Evolutionary conservation across 1,139 yeast genomes (phyloP).

Genomic region (Saccharomyces hybrid): DNA sequence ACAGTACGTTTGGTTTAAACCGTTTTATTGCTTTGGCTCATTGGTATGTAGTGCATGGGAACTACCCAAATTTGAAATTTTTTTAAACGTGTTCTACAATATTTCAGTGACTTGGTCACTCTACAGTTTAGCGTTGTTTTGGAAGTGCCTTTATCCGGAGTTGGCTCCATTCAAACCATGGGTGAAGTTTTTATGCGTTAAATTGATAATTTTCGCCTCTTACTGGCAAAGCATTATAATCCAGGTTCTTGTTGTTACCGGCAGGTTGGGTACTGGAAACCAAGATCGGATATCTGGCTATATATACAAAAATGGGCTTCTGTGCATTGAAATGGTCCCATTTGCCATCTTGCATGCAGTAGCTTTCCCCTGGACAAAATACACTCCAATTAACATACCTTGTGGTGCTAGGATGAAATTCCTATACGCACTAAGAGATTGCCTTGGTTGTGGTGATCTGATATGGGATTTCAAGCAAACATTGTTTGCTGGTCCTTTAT

Average conservation of each 20-base stretch:
- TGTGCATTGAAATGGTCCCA: conserved; percentile 77
- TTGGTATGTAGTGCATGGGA: conserved; percentile 47
- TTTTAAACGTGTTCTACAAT: conserved; percentile 61
- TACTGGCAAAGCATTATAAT: conserved; percentile 90
- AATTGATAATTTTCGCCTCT: conserved; percentile 86
- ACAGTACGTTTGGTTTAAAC: conserved; percentile 94
- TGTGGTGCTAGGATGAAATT: conserved; percentile 58
- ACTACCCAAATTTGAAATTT: conserved; percentile 13
- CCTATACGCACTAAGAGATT: conserved; percentile 62
- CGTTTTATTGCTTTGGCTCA: conserved; percentile 56
- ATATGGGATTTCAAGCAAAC: conserved; percentile 70
- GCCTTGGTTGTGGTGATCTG: conserved; percentile 68
- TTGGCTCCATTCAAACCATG: conserved; percentile 76
- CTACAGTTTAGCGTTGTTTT: conserved; percentile 79
- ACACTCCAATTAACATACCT: conserved; percentile 52
- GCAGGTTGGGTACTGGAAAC: conserved; percentile 36
- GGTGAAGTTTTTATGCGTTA: conserved; percentile 88
- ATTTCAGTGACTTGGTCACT: conserved; percentile 72
- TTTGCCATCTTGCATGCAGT: conserved; percentile 84
- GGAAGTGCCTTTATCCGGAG: conserved; percentile 80
- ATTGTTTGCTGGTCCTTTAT: conserved; percentile 50
- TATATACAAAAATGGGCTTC: conserved; percentile 66
- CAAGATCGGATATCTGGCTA: conserved; percentile 31
- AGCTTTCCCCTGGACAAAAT: conserved; percentile 75
- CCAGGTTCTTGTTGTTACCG: conserved; percentile 51